Conservation (phyloP, 1,284 basidiomycete genomes). For the Apiotrichum porosum region DNA sequence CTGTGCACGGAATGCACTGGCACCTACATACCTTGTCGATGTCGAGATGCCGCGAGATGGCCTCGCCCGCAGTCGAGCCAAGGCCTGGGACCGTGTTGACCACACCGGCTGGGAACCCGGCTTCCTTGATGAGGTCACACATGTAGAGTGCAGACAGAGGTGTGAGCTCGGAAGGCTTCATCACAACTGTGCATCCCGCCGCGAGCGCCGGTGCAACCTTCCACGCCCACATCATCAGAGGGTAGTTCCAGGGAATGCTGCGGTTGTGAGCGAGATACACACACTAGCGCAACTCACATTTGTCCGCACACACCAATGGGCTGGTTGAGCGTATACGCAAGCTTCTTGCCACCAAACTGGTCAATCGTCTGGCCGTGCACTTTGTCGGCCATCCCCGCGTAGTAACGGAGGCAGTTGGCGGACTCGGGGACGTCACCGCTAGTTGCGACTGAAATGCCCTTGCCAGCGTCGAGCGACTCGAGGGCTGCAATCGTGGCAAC, state of each 20-base stretch:
- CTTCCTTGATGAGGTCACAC: slow-evolving; percentile 39
- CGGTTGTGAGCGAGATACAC: no score
- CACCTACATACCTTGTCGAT: slow-evolving; percentile 60
- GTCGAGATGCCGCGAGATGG: slow-evolving; percentile 67
- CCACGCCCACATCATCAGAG: slow-evolving; percentile 88
- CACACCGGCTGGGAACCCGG: slow-evolving; percentile 83
- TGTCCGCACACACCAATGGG: slow-evolving; percentile 90
- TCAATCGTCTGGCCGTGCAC: slow-evolving; percentile 54
- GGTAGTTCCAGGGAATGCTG: slow-evolving; percentile 91
- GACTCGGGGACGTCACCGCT: slow-evolving; percentile 71
- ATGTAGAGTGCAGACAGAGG: slow-evolving; percentile 75
- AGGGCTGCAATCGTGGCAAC: slow-evolving; percentile 65
- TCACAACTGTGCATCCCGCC: slow-evolving; percentile 49
- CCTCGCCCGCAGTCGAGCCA: slow-evolving; percentile 77
- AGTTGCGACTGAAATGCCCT: slow-evolving; percentile 67
- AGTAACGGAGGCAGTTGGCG: slow-evolving; percentile 73
- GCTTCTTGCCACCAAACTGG: slow-evolving; percentile 55
- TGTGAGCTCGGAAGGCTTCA: slow-evolving; percentile 80
- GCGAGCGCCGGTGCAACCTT: slow-evolving; percentile 87
- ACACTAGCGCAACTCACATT: slow-evolving; percentile 65
- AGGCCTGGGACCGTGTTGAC: slow-evolving; percentile 80
- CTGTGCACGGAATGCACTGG: background rate
- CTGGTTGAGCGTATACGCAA: slow-evolving; percentile 83
- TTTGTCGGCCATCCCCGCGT: slow-evolving; percentile 63
- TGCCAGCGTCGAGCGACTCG: slow-evolving; percentile 72